phyloP scores from a whole-genome alignment of 192 early-diverging fungal species.

The Coemansia sp. region DNA sequence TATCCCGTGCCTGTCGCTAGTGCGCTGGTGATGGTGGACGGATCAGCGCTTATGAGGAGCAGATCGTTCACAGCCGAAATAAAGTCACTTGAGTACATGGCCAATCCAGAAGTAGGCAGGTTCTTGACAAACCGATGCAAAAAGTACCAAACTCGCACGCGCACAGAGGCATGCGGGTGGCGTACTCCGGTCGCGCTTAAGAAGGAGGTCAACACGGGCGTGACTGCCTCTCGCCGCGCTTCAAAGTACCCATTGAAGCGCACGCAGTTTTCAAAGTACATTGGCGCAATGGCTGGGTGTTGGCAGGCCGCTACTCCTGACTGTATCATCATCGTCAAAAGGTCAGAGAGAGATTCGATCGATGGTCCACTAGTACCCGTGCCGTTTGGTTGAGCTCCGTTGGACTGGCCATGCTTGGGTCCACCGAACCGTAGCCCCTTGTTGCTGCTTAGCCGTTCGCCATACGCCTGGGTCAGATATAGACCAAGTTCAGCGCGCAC shows the following conservation, averaged over 20 bases:
- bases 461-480: slow-evolving; percentile 51
- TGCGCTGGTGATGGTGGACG: slow-evolving; percentile 35
- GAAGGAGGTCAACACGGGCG: slow-evolving; percentile 46
- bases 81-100: slow-evolving; percentile 55
- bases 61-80: slow-evolving; percentile 60
- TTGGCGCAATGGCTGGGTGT: slow-evolving; percentile 42
- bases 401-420: slow-evolving; percentile 25
- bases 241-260: slow-evolving; percentile 55
- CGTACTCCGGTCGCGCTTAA: slow-evolving; percentile 67
- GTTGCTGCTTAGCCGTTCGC: slow-evolving; percentile 52
- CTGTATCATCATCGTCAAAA: slow-evolving; percentile 56
- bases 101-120: slow-evolving; percentile 49
- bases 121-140: slow-evolving; percentile 82
- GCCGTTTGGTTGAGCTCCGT: slow-evolving; percentile 13
- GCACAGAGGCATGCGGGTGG: slow-evolving; percentile 67
- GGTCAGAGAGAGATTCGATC: slow-evolving; percentile 34
- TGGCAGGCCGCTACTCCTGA: slow-evolving; percentile 32
- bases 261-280: slow-evolving; percentile 51
- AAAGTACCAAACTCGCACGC: slow-evolving; percentile 82
- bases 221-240: slow-evolving; percentile 31
- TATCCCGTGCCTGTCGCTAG: slow-evolving; percentile 12
- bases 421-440: slow-evolving; percentile 47
- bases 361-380: slow-evolving; percentile 3
- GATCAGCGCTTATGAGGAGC: slow-evolving; percentile 69
- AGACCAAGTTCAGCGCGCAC: slow-evolving; percentile 53